Conservation (phyloP, 345 rosid genomes). For the Hirschfeldia incana region DNA sequence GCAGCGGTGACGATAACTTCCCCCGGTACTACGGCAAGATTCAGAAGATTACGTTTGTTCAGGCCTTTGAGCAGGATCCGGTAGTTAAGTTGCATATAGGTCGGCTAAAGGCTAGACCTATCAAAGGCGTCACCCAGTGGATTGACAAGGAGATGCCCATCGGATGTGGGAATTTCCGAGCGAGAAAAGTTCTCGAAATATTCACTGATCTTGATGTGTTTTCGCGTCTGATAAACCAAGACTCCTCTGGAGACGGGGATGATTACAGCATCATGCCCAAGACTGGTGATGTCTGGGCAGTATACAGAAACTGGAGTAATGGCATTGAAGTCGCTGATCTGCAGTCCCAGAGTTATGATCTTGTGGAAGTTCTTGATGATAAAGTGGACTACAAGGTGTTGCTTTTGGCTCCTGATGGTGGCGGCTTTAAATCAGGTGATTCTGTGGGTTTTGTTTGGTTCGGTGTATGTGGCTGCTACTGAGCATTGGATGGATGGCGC, state of each 20-base stretch:
- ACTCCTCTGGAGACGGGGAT: slow-evolving; percentile 35
- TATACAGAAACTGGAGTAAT: slow-evolving; percentile 44
- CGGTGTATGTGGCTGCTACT: neutral
- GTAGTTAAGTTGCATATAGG: slow-evolving; percentile 48
- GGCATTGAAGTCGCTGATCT: neutral
- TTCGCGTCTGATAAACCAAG: slow-evolving; percentile 49
- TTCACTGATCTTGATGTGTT: slow-evolving; percentile 32
- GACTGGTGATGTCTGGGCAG: slow-evolving; percentile 68
- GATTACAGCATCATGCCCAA: slow-evolving; percentile 55
- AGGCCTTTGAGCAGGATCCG: slow-evolving; percentile 4
- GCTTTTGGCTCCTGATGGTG: neutral
- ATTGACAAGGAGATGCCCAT: slow-evolving; percentile 44
- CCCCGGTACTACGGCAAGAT: slow-evolving; percentile 47
- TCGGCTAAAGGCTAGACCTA: slow-evolving; percentile 65
- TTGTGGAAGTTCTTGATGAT: slow-evolving; percentile 1
- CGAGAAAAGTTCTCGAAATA: neutral
- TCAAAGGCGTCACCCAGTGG: slow-evolving; percentile 46
- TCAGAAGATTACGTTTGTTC: slow-evolving; percentile 42
- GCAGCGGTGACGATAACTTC: neutral
- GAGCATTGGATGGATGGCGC: neutral
- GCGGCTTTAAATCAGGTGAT: neutral
- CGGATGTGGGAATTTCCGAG: slow-evolving; percentile 53
- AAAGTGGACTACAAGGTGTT: neutral
- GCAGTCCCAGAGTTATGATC: neutral
- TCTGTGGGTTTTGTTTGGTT: neutral